phyloP scores from a whole-genome alignment of 1,284 basidiomycete genomes.

The Hypsizygus ulmarius region DNA sequence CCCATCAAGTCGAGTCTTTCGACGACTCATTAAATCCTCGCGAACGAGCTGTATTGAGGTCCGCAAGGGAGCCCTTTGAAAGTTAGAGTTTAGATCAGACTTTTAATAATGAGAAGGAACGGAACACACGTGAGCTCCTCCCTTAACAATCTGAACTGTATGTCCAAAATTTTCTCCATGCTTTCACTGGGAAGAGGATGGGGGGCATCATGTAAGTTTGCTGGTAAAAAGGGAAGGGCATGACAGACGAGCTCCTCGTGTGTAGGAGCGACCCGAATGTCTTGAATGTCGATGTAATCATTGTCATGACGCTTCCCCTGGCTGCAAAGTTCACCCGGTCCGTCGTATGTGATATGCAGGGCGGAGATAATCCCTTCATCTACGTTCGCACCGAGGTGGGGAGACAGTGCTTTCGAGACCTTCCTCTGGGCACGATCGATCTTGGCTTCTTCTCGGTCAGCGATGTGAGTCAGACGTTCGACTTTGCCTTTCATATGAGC shows the following conservation, averaged over 20 bases:
- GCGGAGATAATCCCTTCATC: slow-evolving; percentile 37
- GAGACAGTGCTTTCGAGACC: slow-evolving; percentile 1
- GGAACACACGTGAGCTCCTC: slow-evolving; percentile 61
- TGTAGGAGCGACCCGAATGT: slow-evolving; percentile 64
- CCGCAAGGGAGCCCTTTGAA: slow-evolving; percentile 47
- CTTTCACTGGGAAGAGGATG: slow-evolving; percentile 54
- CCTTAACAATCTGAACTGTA: slow-evolving; percentile 67
- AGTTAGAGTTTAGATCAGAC: background rate
- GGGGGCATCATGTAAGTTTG: slow-evolving; percentile 53
- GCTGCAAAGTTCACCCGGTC: slow-evolving; percentile 49
- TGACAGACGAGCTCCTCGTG: slow-evolving; percentile 53
- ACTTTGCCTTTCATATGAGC: slow-evolving; percentile 39
- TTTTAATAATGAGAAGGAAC: background rate
- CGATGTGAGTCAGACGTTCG: slow-evolving; percentile 43
- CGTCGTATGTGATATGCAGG: slow-evolving; percentile 45
- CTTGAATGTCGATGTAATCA: slow-evolving; percentile 51
- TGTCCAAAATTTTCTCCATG: slow-evolving; percentile 63
- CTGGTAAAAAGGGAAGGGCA: slow-evolving; percentile 52
- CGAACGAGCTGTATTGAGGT: slow-evolving; percentile 45
- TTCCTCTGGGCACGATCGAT: slow-evolving; percentile 22
- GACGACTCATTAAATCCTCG: slow-evolving; percentile 36
- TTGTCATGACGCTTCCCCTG: slow-evolving; percentile 63
- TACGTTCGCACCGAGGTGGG: slow-evolving; percentile 3
- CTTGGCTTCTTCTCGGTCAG: slow-evolving; percentile 40
- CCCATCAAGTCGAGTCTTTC: slow-evolving; percentile 29